A percentile compares a stretch with the other conserved stretches of the same genome.
phyloP scores from a whole-genome alignment of 768 basidiomycete genomes.

The Cubamyces sp. region DNA sequence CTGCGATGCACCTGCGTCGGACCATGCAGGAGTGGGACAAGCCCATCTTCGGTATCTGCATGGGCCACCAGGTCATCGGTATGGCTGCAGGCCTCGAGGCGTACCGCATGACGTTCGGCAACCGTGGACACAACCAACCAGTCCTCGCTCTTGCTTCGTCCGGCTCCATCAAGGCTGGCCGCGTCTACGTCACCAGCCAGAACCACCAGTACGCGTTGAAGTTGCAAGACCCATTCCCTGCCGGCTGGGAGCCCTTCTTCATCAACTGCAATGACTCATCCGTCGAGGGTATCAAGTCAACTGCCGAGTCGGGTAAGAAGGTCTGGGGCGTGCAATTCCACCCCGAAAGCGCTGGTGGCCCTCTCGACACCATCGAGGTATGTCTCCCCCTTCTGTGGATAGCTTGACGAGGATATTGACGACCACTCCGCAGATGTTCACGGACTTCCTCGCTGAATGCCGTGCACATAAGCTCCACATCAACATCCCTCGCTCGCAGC shows the following conservation, averaged over 20 bases:
- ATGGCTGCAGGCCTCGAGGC: constrained; percentile 97
- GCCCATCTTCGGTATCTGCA: constrained; percentile 97
- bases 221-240: constrained; percentile 92
- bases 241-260: constrained; percentile 98
- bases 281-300: constrained; percentile 98
- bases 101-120: constrained; percentile 99
- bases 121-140: constrained; percentile 98
- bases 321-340: constrained; percentile 99
- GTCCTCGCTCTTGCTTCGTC: constrained; percentile 93
- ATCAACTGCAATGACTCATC: constrained; percentile 99
- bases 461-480: constrained; percentile 53
- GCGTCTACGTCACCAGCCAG: constrained; percentile 97
- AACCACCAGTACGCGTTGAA: constrained; percentile 99
- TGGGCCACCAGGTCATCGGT: constrained; percentile 98
- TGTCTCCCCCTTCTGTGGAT: constrained; percentile 28
- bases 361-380: constrained; percentile 96
- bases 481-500: constrained; percentile 15
- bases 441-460: constrained; percentile 87
- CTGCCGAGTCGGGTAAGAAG: constrained; percentile 82
- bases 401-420: constrained; percentile 2
- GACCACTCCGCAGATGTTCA: constrained; percentile 73
- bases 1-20: constrained; percentile 75
- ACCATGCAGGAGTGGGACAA: constrained; percentile 89
- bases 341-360: constrained; percentile 98
- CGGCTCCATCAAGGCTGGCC: constrained; percentile 92